Evolutionary conservation across 495 filamentous ascomycete genomes (phyloP).

Genomic region (Penicillium malachiteum): DNA sequence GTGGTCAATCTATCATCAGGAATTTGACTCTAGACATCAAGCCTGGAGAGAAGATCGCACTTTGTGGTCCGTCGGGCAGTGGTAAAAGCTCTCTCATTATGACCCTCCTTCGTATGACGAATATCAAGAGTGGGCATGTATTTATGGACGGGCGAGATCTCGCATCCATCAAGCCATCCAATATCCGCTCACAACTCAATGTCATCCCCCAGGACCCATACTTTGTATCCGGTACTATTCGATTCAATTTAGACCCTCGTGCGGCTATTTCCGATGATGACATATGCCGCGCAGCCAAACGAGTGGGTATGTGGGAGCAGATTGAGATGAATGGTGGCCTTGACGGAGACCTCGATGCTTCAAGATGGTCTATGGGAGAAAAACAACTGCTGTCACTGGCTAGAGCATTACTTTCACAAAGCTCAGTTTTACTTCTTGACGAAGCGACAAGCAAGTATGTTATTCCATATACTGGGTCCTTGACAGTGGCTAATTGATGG

Average conservation of each 20-base stretch:
- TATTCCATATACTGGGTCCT: not conserved
- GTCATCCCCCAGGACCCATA: constrained; percentile 55
- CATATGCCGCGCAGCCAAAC: constrained; percentile 23
- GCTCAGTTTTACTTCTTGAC: constrained; percentile 21
- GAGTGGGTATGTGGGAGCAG: constrained; percentile 36
- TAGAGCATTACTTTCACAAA: constrained; percentile 13
- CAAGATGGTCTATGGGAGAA: constrained; percentile 23
- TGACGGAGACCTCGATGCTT: constrained; percentile 14
- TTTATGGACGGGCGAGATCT: too few relatives aligned
- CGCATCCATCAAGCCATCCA: too few relatives aligned
- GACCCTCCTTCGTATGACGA: constrained; percentile 39
- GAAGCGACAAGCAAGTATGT: constrained; percentile 36
- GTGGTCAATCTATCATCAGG: not conserved
- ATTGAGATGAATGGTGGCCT: constrained; percentile 38
- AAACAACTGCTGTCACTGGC: constrained; percentile 22
- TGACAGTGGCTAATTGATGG: not conserved
- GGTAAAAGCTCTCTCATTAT: constrained; percentile 43
- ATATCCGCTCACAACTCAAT: constrained; percentile 27
- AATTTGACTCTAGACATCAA: constrained; percentile 22
- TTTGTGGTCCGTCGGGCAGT: constrained; percentile 38
- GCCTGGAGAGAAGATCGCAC: constrained; percentile 28
- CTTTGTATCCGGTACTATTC: constrained; percentile 44
- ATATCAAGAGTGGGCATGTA: constrained; percentile 2
- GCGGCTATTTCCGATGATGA: constrained; percentile 6
- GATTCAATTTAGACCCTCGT: constrained; percentile 43